Evolutionary conservation across 305 asterid species (phyloP), one percentile per base, ranked within the genome.

Genomic region (Fraxinus floribunda): DNA sequence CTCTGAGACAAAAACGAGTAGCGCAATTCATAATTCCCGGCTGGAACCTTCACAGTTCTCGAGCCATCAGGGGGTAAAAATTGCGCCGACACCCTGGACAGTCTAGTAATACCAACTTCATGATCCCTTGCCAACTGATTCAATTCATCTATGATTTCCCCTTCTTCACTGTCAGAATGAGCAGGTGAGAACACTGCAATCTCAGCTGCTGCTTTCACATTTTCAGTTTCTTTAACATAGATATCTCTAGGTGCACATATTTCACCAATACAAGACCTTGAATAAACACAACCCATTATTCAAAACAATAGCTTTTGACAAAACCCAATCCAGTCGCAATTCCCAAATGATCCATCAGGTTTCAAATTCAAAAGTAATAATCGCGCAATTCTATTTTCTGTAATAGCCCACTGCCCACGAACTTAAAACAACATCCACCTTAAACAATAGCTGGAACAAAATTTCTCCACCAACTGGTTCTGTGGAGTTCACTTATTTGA

Each of bases 241-340:
- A 68, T 85, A 84, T 90, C 91, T 86, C 92, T 89, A 9, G 97
- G 92, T 83, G 93, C 94, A 89, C 97, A 94, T 86, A 92, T 85
- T 73, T 91, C 97, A n/a, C 99, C 97, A 81, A 96, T 93, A 85
- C 98, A 96, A 72, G 91, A 81, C 87, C 90, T 94, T 8, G 99
- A 96, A 88, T 92, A 91, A 83, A 85, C 94, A 89, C 98, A 96
- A 71, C 99, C 99, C 99, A 96, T 96, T 87, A 90, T 89, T 87
- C 81, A 77, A 86, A 88, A 87, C 68, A 76, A 88, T 81, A 79
- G 81, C 75, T 80, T 72, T 81, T 89, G 81, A 57, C 62, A 49
- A 49, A 49, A 4, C 16, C 22, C 62, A 49, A 39, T 39, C 49
- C 49, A 39, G 62, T 16, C 62, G 16, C 20, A 81, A 78, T 72